Evolutionary conservation across 2,329 filamentous ascomycete species (phyloP), one percentile per base, ranked within the genome.

Genomic region (Macrophomina phaseolina): DNA sequence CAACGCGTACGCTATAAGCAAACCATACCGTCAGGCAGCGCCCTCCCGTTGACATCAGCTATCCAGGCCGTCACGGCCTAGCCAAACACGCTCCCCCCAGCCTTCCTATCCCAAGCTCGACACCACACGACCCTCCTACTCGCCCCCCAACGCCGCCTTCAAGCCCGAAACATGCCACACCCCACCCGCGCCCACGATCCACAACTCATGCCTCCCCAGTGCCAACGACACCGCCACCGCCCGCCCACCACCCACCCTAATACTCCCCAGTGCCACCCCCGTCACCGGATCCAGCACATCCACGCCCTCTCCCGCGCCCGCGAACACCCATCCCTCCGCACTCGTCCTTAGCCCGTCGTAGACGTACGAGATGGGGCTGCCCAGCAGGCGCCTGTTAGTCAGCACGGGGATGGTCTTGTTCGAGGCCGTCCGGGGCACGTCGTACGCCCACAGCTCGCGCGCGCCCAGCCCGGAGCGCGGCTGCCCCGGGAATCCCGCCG

Each of bases 251-350:
- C 68, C 68, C 52, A 69, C 61, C 23, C 69, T 42, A 53, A 69
- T 68, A 9, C 56, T 69, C 23, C 66, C 68, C 34, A 69, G 45
- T 11, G 68, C 67, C 11, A 69, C 34, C 32, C 66, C 68, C 48
- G 67, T 65, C 8, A 58, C 64, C 14, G 67, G 68, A 67, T 68
- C 64, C 55, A 70, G 67, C 32, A 70, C 66, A 46, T 69, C 69
- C 11, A 70, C 68, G 16, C 66, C 66, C 40, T 70, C 67, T n/a
- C 69, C 65, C 18, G 69, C 65, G 34, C 69, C 68, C 11, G 62
- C 68, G 23, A 69, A 70, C 23, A 69, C 32, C 34, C 67, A 65
- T 4, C 68, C 67, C 49, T 67, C 64, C 38, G 40, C 48, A 32
- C 65, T 67, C 51, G 58, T 65, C 18, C 67, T 42, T 23, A 69